Evolutionary conservation across 164 flowering plant genomes (phyloP), one percentile per base, ranked within the genome.

Genomic region (Warburgia ugandensis): DNA sequence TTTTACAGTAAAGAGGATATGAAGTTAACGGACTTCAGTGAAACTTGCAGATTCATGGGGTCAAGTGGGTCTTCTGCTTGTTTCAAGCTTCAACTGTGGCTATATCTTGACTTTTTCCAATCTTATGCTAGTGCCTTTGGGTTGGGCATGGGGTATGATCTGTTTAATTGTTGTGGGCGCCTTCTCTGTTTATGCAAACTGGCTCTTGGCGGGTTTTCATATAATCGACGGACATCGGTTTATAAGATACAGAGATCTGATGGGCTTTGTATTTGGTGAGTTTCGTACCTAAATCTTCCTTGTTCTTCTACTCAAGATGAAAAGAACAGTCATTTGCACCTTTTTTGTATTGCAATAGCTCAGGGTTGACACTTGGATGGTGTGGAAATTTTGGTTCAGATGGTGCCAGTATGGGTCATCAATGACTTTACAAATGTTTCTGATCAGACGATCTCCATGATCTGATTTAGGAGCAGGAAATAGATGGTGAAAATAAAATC

Each of bases 171-270:
- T 73, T 30, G 47, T 72, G 30, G 77, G 68, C 3, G 7, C 54
- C 20, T 62, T 66, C 39, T 29, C 79, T 30, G 57, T 60, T 22
- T 74, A 75, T 52, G 74, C 76, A 22, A 77, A 74, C 60, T 73
- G 70, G 73, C 74, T 77, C 20, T 55, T 80, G 41, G 80, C 86
- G 5, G 74, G 50, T 21, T 63, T 80, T 47, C 80, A 80, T 49
- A 42, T 58, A 26, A 45, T 80, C 30, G 35, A 67, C 33, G 86
- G 83, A 60, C 73, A 59, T 30, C 68, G 83, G 42, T 72, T 69
- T 67, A 73, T 80, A 52, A 64, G 86, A 70, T 80, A 80, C 52
- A 66, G 86, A 68, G 86, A 77, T 42, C 59, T 80, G 16, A 72
- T 72, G 71, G 83, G 81, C 2, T 67, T 41, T 56, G 54, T 73